Percentiles rank a stretch among this genome's conserved stretches.
Conservation (phyloP, 139 green algal species). For the Chlorella sp. region DNA sequence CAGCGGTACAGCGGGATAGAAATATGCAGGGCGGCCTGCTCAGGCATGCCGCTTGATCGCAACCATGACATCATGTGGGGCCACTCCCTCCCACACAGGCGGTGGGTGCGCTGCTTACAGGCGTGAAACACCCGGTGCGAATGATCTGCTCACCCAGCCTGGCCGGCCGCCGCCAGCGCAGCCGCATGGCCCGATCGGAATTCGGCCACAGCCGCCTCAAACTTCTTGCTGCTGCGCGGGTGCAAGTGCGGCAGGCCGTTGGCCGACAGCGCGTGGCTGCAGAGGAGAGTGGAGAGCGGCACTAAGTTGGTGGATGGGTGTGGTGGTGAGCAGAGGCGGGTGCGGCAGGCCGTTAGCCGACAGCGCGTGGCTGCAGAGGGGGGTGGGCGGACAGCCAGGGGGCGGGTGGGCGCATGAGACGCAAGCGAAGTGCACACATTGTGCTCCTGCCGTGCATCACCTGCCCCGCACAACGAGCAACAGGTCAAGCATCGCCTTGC, state of each 20-base stretch:
- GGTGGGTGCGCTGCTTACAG: no score
- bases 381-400: not conserved
- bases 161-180: not conserved
- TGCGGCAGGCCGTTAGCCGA: slow-evolving; percentile 58
- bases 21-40: not conserved
- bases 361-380: slow-evolving; percentile 53
- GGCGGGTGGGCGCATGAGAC: no score
- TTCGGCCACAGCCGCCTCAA: slow-evolving; percentile 59
- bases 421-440: no score
- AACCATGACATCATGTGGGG: no score
- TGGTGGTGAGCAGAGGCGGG: not conserved
- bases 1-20: not conserved
- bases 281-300: not conserved
- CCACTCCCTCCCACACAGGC: no score
- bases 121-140: no score
- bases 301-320: not conserved
- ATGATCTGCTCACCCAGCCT: not conserved
- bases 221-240: slow-evolving; percentile 44
- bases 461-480: no score
- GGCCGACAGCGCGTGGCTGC: slow-evolving; percentile 53
- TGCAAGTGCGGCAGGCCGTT: slow-evolving; percentile 65
- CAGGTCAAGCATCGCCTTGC: no score
- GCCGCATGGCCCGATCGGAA: slow-evolving; percentile 51
- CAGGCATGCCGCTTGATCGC: no score
- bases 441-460: no score